These are phyloP conservation scores for Phytophthora brassicae DNA, from an alignment of 352 stramenopile species.

Conservation along the genomic window DNA sequence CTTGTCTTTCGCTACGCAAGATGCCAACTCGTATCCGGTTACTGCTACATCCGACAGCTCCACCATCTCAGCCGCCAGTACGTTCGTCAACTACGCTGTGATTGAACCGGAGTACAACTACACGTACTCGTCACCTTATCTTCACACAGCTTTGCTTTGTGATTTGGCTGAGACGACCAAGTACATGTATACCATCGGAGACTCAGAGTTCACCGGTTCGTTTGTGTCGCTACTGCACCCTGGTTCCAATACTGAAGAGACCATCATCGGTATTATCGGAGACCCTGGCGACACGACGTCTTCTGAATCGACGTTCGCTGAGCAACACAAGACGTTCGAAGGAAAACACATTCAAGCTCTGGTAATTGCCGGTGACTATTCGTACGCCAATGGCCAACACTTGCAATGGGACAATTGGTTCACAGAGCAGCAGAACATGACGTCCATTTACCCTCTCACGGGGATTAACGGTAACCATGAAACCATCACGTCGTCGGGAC, in stretches of 20 bases:
- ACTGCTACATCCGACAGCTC: conserved; percentile 22
- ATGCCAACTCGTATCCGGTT: conserved; percentile 32
- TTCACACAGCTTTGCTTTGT: conserved; percentile 56
- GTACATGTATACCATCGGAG: conserved; percentile 50
- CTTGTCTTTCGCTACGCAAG: conserved; percentile 41
- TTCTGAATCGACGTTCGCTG: conserved; percentile 35
- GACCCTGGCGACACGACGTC: conserved; percentile 44
- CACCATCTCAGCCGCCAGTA: conserved; percentile 29
- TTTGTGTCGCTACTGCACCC: conserved; percentile 36
- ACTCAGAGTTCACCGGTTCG: conserved; percentile 35
- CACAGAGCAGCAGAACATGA: conserved; percentile 48
- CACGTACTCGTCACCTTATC: conserved; percentile 47
- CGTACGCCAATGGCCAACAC: conserved; percentile 70
- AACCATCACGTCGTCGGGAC: conserved; percentile 41
- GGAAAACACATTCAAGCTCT: conserved; percentile 44
- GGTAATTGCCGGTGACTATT: conserved; percentile 59
- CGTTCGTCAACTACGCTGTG: conserved; percentile 39
- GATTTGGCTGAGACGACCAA: conserved; percentile 38
- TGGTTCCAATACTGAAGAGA: conserved; percentile 40
- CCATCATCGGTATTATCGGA: conserved; percentile 43
- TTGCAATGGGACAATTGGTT: conserved; percentile 76
- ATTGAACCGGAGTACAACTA: conserved; percentile 47
- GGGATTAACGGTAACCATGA: conserved; percentile 76
- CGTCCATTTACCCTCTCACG: conserved; percentile 44
- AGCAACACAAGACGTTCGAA: conserved; percentile 40